phyloP scores from a whole-genome alignment of 768 basidiomycete species.

The Tulasnella sp. region DNA sequence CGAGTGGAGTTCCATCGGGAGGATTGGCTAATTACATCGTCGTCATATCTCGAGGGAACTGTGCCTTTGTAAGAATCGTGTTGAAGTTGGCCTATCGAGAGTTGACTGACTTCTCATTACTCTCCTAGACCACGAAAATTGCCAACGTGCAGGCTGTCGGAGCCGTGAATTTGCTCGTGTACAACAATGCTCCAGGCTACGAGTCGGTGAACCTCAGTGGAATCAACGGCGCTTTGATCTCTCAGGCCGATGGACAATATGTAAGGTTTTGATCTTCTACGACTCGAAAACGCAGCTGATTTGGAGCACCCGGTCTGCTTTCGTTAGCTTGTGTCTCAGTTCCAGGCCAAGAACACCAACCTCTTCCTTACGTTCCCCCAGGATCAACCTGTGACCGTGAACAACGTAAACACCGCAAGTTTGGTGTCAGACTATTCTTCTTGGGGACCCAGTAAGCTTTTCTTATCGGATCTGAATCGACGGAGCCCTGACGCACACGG shows the following conservation, averaged over 20 bases:
- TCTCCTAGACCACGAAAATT: constrained; percentile 18
- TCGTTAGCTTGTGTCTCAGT: constrained; percentile 8
- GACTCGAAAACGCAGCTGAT: background rate
- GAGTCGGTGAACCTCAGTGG: background rate
- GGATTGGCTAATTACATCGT: constrained; percentile 19
- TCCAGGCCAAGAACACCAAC: background rate
- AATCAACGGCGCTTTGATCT: constrained; percentile 6
- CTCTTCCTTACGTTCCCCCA: constrained; percentile 6
- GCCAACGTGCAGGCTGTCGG: constrained; percentile 16
- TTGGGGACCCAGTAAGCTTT: constrained; percentile 23
- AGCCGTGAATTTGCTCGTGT: constrained; percentile 7
- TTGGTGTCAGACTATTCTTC: constrained; percentile 21
- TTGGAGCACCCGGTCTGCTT: background rate
- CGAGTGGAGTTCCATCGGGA: constrained; percentile 21
- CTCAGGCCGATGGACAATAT: constrained; percentile 9
- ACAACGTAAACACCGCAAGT: constrained; percentile 23
- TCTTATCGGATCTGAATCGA: background rate
- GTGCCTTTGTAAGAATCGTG: constrained; percentile 17
- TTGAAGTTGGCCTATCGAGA: background rate
- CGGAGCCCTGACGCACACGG: background rate
- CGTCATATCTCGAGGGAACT: constrained; percentile 25
- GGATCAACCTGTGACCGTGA: constrained; percentile 13
- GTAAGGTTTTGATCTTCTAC: background rate
- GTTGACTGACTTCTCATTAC: background rate
- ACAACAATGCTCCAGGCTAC: constrained; percentile 8